Base-by-base conservation (phyloP, 768 basidiomycete species). In the Trametes cingulata region DNA sequence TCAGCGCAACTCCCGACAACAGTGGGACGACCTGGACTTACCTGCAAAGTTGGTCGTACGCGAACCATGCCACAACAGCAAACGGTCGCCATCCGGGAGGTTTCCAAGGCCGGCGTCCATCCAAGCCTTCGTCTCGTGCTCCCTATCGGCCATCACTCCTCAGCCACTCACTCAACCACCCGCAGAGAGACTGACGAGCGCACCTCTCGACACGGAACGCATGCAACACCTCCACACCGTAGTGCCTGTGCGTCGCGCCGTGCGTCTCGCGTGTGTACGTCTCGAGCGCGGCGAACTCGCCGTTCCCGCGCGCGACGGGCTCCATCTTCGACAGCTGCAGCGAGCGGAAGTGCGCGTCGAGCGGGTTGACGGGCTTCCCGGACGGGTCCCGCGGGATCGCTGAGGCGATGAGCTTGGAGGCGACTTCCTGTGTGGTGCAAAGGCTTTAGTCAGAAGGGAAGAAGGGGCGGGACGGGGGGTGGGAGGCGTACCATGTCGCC, bases 41-140 rank as follows among this genome's bases (percentile, higher is more conserved):
- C 82, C 83, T 43, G 83, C 84, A 69, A 85, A 87, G 66, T 87
- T 86, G 25, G 85, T 85, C 4, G 82, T 79, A 27, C 85, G 71
- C 29, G 83, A 85, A 10, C 85, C 85, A 62, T 87, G 85, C 85
- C 85, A 87, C 41, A 87, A 72, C 39, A 87, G 72, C 58, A 85
- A 69, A 12, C 84, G 75, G 36, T 85, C 80, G 36, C 84, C 84
- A 39, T 77, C 73, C 2, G 54, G 66, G 15, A 83, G 70, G 15
- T 74, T 67, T 52, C 77, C 73, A 52, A 73, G 80, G 12, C 82
- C 82, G 27, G 72, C 77, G n/a, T 75, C 69, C n/a, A 70, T 72
- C 77, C 79, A 86, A 6, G 71, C 71, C 22, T 74, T 65, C 20
- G 69, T 72, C 65, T 80, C 79, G 20, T 58, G 60, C 53, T 74